Base-by-base conservation (phyloP, 2,329 filamentous ascomycete species). In the Aurifilum marmelostoma region DNA sequence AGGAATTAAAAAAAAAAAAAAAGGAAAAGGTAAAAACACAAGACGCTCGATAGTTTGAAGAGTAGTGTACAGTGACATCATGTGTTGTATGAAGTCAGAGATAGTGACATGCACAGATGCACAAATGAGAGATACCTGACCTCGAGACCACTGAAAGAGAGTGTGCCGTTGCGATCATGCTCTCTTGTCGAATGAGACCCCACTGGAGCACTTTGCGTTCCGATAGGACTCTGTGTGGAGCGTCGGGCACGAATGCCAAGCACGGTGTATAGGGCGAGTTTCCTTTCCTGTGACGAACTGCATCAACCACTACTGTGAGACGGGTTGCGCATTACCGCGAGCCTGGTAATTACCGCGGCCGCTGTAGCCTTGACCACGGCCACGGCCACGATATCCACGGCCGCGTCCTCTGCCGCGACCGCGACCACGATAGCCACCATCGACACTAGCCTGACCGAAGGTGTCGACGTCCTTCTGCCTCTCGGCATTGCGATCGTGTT, bases 381-480 rank as follows among this genome's bases (percentile, higher is more conserved):
- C 79, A 65, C 79, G 79, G 50, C 77, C 75, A 27, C 77, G 76
- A 56, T 68, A 73, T 8, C 81, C 81, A 68, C 81, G 79, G 27
- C 84, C 84, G 70, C 86, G 82, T 32, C 79, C 79, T 61, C 82
- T 80, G 58, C 93, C 88, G 39, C 93, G 92, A 65, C 94, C 90
- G 80, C 90, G 96, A 66, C 89, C 89, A 71, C 92, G 88, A 78
- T 89, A 92, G 21, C 89, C 87, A 64, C 89, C 91, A 74, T 99
- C 96, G 29, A 99, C 94, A 74, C 94, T 97, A 66, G 94, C 94
- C 79, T 98, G 94, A 11, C 96, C 96, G 74, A 99, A 99, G 0
- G 96, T 99, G 39, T 66, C 65, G 21, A 66, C 58, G 34, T 66
- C 65, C 37, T 66, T 66, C 37, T 59, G 56, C 24, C 65, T 54